These are phyloP conservation scores for Ceratocystis eucalypticola DNA, from an alignment of 2,329 filamentous ascomycete species.

Conservation along the genomic window DNA sequence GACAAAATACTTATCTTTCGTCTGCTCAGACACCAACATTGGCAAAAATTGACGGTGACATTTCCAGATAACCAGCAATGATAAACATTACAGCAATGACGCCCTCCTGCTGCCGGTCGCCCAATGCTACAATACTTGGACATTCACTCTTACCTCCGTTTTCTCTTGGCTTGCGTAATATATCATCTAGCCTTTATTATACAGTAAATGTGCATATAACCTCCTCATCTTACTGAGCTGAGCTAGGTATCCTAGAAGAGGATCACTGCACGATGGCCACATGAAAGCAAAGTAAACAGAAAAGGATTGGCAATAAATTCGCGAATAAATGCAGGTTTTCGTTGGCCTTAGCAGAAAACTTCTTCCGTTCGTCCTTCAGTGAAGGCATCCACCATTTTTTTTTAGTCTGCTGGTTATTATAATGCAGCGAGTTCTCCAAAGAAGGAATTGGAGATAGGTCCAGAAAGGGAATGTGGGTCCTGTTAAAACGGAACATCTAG, in stretches of 20 bases:
- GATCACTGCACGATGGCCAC: neutral
- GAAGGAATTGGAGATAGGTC: too few species aligned
- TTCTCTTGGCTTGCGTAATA: too few species aligned
- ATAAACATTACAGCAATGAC: too few species aligned
- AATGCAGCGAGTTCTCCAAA: neutral
- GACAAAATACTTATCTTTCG: too few species aligned
- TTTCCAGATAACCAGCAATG: too few species aligned
- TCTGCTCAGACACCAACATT: too few species aligned
- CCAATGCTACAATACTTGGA: too few species aligned
- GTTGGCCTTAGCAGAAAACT: neutral
- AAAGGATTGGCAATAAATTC: neutral
- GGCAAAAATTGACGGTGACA: too few species aligned
- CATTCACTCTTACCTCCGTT: too few species aligned
- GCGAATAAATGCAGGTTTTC: neutral
- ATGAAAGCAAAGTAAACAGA: neutral
- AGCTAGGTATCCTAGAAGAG: neutral
- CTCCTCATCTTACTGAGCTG: neutral
- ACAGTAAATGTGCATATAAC: neutral
- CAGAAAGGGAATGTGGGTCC: too few species aligned
- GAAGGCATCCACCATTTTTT: neutral
- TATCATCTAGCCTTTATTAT: neutral
- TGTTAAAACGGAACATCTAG: neutral
- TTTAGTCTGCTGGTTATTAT: neutral
- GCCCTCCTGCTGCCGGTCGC: too few species aligned
- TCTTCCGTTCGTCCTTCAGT: slow-evolving; percentile 6